Evolutionary conservation across 805 yeast species (phyloP).

Genomic region (Myxozyma mucilagina): DNA sequence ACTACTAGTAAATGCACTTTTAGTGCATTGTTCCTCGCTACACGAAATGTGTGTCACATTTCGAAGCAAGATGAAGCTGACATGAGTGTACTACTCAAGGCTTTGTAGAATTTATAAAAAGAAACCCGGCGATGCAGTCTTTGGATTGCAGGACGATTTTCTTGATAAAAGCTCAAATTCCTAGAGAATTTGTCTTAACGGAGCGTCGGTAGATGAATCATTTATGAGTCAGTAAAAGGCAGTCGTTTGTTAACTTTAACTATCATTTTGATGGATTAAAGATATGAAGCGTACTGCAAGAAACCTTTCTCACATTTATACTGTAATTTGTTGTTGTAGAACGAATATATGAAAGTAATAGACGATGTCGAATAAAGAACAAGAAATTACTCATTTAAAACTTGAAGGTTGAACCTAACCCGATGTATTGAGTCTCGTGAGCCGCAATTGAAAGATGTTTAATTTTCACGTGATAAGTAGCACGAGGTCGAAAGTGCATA

Average conservation of each 20-base stretch:
- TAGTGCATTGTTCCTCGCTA: background rate
- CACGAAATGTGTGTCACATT: too few relatives aligned
- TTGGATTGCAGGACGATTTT: constrained; percentile 31
- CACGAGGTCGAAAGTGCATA: too few relatives aligned
- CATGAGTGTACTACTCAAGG: too few relatives aligned
- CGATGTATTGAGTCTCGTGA: background rate
- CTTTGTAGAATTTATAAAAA: background rate
- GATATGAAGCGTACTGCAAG: constrained; percentile 19
- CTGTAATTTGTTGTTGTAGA: background rate
- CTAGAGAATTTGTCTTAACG: constrained; percentile 26
- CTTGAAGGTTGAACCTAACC: too few relatives aligned
- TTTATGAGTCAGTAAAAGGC: constrained; percentile 17
- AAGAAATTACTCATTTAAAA: background rate
- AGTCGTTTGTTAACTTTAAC: constrained; percentile 11
- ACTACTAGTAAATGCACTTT: background rate
- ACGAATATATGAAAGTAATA: too few relatives aligned
- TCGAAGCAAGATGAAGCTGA: too few relatives aligned
- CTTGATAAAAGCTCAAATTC: background rate
- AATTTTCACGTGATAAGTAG: background rate
- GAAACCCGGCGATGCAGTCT: constrained; percentile 32
- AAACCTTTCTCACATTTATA: constrained; percentile 23
- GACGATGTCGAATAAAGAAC: too few relatives aligned
- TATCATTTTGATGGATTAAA: background rate
- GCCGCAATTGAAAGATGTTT: background rate
- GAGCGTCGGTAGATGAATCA: constrained; percentile 32